Conservation (phyloP, 78 protist species). For the Isochrysis galbana region DNA sequence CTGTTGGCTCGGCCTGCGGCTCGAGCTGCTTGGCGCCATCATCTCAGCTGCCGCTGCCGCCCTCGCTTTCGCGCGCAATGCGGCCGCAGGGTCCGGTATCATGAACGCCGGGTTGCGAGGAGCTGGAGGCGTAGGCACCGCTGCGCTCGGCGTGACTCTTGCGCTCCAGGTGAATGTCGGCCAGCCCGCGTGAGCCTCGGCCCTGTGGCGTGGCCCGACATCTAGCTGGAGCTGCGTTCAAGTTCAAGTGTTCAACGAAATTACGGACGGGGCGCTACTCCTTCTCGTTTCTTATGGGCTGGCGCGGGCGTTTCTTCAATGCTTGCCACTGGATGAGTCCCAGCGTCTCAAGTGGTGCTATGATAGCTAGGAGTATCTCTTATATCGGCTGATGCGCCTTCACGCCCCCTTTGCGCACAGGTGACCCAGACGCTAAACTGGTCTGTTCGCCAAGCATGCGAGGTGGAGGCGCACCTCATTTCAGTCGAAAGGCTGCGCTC, state of each 20-base stretch:
- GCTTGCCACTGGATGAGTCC: too few relatives aligned
- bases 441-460: background rate
- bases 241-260: too few relatives aligned
- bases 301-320: too few relatives aligned
- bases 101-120: background rate
- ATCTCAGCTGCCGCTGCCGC: background rate
- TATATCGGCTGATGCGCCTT: too few relatives aligned
- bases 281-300: too few relatives aligned
- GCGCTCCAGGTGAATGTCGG: background rate
- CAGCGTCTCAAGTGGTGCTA: too few relatives aligned
- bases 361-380: too few relatives aligned
- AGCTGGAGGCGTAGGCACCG: background rate
- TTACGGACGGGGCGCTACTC: too few relatives aligned
- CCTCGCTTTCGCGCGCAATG: background rate
- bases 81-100: background rate
- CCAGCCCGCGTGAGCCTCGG: too few relatives aligned
- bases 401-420: too few relatives aligned
- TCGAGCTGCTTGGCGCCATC: constrained; percentile 21
- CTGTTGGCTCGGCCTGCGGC: constrained; percentile 39
- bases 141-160: background rate
- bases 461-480: background rate
- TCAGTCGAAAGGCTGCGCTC: background rate
- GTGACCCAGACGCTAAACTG: constrained; percentile 5
- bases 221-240: too few relatives aligned
- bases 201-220: too few relatives aligned